These are phyloP conservation scores for Pyrenopolyporus hunteri DNA, from an alignment of 495 filamentous ascomycete species.

Conservation along the genomic window DNA sequence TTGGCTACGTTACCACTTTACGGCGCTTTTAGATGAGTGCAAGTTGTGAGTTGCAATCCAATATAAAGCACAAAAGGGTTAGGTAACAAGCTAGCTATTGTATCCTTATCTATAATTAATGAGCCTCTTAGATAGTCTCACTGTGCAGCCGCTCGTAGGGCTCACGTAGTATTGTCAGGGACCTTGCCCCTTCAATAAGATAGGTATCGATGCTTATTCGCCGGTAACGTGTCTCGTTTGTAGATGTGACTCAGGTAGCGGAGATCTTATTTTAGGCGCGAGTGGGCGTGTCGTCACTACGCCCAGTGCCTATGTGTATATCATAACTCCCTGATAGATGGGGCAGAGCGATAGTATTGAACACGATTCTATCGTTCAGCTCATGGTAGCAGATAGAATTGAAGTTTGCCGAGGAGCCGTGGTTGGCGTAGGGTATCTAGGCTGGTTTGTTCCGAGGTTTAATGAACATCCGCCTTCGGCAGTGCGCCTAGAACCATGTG, in stretches of 20 bases:
- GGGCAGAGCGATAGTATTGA: constrained; percentile 4
- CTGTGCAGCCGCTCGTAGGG: constrained; percentile 7
- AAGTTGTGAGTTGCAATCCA: no score
- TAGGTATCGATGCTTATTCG: constrained; percentile 20
- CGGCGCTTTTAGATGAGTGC: constrained; percentile 3
- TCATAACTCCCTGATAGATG: constrained; percentile 5
- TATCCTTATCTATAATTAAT: constrained; percentile 8
- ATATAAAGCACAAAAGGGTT: not conserved
- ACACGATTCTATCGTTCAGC: not conserved
- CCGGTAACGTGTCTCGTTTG: constrained; percentile 27
- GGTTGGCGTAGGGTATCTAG: no score
- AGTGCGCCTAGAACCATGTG: not conserved
- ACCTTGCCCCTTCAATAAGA: constrained; percentile 2
- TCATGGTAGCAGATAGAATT: not conserved
- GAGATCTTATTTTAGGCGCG: constrained; percentile 28
- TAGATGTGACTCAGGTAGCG: constrained; percentile 19
- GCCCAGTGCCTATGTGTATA: not conserved
- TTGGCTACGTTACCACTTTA: constrained; percentile 11
- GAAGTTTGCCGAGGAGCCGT: not conserved
- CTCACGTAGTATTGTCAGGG: constrained; percentile 3
- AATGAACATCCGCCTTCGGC: constrained; percentile 1
- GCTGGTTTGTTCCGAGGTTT: not conserved
- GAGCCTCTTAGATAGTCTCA: not conserved
- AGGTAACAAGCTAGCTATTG: not conserved
- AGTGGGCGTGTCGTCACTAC: constrained; percentile 1